Base-by-base conservation (phyloP, 192 early-diverging fungal species). In the Rhizophagus sp. region DNA sequence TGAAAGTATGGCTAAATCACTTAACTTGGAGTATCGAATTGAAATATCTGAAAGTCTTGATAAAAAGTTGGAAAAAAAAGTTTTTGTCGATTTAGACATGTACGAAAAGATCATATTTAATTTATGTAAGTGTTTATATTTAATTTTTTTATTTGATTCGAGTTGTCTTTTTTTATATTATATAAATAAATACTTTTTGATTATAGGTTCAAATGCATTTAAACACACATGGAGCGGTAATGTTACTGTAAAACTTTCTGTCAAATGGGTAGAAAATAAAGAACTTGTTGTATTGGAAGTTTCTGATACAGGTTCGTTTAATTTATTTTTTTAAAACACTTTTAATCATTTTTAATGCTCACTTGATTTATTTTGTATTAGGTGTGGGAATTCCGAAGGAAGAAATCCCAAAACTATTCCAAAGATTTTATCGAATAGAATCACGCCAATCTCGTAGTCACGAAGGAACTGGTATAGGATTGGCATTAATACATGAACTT, bases 71-170 rank as follows among this genome's bases (percentile, higher is more conserved):
- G 34, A 34, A 44, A n/a, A 30, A 22, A 64, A 64, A 41, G 36
- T 83, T 13, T 92, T 81, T 79, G 79, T 92, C 5, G 91, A 92
- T 69, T 80, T 81, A 15, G 89, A 90, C 63, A 90, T 92, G 88
- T 91, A 86, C 83, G 84, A 88, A 68, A 89, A 88, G n/a, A 87
- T 92, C 30, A 81, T 92, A 34, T 88, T 91, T 63, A 92, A 92
- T 62, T 69, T 92, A 49, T 82, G 75, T 77, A 77, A 65, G 75
- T 41, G 34, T 44, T 27, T 44, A 13, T 62, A 13, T 17, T 33
- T 12, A 19, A 1, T 11, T 75, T 75, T 7, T 75, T 72, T 10
- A 33, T 27, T 33, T 62, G 11, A 62, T 4, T 41, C 7, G 39
- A 41, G 6, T 41, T 41, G 39, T 8, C 39, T 7, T 41, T 41